phyloP scores from a whole-genome alignment of 768 basidiomycete species.

The Calocera viscosa region DNA sequence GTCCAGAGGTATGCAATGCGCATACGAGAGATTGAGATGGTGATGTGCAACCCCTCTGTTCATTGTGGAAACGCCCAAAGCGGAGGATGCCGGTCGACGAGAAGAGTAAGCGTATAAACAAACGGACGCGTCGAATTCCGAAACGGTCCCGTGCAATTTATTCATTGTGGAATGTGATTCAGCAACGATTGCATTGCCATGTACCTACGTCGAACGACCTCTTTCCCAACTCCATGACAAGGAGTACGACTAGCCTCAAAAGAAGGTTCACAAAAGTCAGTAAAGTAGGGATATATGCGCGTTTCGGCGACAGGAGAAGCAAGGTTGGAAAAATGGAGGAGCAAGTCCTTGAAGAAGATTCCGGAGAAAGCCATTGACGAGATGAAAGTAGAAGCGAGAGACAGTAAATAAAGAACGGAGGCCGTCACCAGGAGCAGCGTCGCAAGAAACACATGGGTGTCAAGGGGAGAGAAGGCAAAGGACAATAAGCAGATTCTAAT shows the following conservation, averaged over 20 bases:
- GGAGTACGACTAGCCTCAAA: background rate
- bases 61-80: no score
- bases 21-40: no score
- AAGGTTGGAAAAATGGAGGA: background rate
- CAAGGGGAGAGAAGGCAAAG: background rate
- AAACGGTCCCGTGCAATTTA: no score
- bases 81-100: no score
- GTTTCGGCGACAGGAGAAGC: background rate
- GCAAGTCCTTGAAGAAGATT: background rate
- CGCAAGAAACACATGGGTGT: background rate
- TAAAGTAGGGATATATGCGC: slow-evolving; percentile 8
- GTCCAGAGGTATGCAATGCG: background rate
- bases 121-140: no score
- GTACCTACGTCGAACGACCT: no score
- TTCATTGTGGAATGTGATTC: background rate
- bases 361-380: background rate
- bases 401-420: background rate
- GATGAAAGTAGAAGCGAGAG: background rate
- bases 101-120: no score
- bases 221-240: background rate
- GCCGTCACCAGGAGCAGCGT: slow-evolving; percentile 5
- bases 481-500: background rate
- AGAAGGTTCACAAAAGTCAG: background rate
- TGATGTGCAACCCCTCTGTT: no score
- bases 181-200: background rate